These are phyloP conservation scores for Poterioochromonas sp. DNA, from an alignment of 352 stramenopile genomes.

Conservation along the genomic window DNA sequence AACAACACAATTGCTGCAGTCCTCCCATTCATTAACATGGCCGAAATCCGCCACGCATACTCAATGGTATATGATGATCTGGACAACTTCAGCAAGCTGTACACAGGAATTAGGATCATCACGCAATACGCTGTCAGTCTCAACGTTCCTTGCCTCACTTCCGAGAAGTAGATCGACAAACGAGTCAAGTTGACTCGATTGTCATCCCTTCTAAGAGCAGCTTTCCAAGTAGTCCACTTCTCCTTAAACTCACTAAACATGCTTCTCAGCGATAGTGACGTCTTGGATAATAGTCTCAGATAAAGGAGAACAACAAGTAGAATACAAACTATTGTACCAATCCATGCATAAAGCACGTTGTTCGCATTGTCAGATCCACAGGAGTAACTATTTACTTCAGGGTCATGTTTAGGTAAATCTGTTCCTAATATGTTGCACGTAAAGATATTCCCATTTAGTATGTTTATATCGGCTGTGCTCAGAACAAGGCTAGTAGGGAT, in stretches of 20 bases:
- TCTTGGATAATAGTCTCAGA: too few relatives aligned
- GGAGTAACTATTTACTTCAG: neutral
- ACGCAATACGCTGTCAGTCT: neutral
- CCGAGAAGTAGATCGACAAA: too few relatives aligned
- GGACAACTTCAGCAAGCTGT: neutral
- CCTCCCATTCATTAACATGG: neutral
- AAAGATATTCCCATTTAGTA: slow-evolving; percentile 25
- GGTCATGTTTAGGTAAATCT: neutral
- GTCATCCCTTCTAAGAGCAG: too few relatives aligned
- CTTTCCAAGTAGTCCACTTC: too few relatives aligned
- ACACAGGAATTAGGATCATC: neutral
- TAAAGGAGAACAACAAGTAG: too few relatives aligned
- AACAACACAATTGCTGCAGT: too few relatives aligned
- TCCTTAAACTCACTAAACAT: too few relatives aligned
- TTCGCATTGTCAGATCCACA: neutral
- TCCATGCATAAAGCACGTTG: neutral
- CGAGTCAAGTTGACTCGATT: too few relatives aligned
- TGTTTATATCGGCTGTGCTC: neutral
- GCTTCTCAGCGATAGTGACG: too few relatives aligned
- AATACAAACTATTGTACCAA: neutral
- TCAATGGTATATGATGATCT: neutral
- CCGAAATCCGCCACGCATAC: neutral
- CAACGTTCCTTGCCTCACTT: too few relatives aligned
- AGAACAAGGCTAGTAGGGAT: neutral
- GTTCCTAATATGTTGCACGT: neutral